A percentile compares a stretch with the other conserved stretches of the same genome.
Evolutionary conservation across 2,329 filamentous ascomycete species (phyloP).

Genomic region (Neobulgaria alba): DNA sequence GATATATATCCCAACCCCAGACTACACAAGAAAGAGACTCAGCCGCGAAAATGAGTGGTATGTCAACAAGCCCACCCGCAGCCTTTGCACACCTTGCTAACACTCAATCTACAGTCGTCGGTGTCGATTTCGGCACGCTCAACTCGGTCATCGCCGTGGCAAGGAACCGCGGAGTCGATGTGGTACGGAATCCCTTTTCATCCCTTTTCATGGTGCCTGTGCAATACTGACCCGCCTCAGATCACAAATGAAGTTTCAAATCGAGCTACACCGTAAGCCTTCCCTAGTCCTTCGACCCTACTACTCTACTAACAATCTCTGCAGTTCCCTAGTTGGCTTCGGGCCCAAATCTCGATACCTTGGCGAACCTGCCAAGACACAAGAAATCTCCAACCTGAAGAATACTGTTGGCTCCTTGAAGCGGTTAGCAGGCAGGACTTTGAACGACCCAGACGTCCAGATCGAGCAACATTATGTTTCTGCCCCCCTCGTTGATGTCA

Average conservation of each 20-base stretch:
- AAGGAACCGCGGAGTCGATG: slow-evolving; percentile 96
- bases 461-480: slow-evolving; percentile 89
- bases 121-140: slow-evolving; percentile 79
- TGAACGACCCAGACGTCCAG: slow-evolving; percentile 86
- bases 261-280: slow-evolving; percentile 90
- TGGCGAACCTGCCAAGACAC: slow-evolving; percentile 92
- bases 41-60: slow-evolving; percentile 14
- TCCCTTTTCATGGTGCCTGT: slow-evolving; percentile 6
- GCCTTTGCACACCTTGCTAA: slow-evolving; percentile 12
- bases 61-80: slow-evolving; percentile 5
- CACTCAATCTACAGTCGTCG: slow-evolving; percentile 22
- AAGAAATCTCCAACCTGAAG: slow-evolving; percentile 98
- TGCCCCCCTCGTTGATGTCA: slow-evolving; percentile 76
- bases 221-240: slow-evolving; percentile 40
- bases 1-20: too few relatives aligned
- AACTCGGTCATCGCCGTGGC: slow-evolving; percentile 98
- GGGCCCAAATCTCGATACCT: slow-evolving; percentile 89
- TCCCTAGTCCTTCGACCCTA: not conserved
- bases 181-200: slow-evolving; percentile 55
- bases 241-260: slow-evolving; percentile 99
- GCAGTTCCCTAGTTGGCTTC: slow-evolving; percentile 87
- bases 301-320: slow-evolving; percentile 12
- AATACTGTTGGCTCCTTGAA: slow-evolving; percentile 94
- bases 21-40: not conserved
- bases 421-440: slow-evolving; percentile 78